These are phyloP conservation scores for Neostapfia colusana DNA, from an alignment of 176 grass and related monocot genomes.

Conservation along the genomic window DNA sequence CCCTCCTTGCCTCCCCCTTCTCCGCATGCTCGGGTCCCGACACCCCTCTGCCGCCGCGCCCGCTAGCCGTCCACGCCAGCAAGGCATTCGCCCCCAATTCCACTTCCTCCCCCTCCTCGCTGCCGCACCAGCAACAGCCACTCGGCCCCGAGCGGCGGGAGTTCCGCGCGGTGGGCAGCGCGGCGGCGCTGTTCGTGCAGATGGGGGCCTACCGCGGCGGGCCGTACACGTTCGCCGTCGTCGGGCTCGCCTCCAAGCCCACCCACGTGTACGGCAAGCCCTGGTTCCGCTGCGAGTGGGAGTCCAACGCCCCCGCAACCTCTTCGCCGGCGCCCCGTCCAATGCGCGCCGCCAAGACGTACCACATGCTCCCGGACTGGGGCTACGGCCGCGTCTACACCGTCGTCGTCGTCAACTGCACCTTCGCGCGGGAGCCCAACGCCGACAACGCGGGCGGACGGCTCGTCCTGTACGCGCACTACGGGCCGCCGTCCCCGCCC, in stretches of 20 bases:
- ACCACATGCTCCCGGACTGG: slow-evolving; percentile 96
- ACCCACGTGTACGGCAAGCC: slow-evolving; percentile 78
- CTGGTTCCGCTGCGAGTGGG: slow-evolving; percentile 83
- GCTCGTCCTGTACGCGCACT: slow-evolving; percentile 73
- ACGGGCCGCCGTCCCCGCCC: slow-evolving; percentile 45
- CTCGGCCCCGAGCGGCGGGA: slow-evolving; percentile 51
- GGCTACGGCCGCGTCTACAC: slow-evolving; percentile 98
- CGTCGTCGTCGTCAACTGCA: slow-evolving; percentile 94
- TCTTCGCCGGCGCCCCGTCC: not conserved
- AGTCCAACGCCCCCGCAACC: slow-evolving; percentile 36
- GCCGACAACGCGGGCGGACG: slow-evolving; percentile 62
- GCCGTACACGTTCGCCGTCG: slow-evolving; percentile 69
- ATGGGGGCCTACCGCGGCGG: slow-evolving; percentile 89
- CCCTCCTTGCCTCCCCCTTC: slow-evolving; percentile 51
- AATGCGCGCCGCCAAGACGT: slow-evolving; percentile 57
- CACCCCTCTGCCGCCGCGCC: slow-evolving; percentile 6
- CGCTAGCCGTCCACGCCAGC: slow-evolving; percentile 29
- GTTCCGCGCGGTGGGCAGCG: slow-evolving; percentile 73
- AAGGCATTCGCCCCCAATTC: not conserved
- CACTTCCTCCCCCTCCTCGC: slow-evolving; percentile 7
- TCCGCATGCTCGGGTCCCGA: slow-evolving; percentile 34
- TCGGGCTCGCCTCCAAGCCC: slow-evolving; percentile 91
- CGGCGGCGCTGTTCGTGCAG: slow-evolving; percentile 85
- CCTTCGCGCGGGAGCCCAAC: slow-evolving; percentile 66
- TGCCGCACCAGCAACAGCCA: not conserved